Evolutionary conservation across 2,329 filamentous ascomycete species (phyloP).

Genomic region (Calonectria crousiana): DNA sequence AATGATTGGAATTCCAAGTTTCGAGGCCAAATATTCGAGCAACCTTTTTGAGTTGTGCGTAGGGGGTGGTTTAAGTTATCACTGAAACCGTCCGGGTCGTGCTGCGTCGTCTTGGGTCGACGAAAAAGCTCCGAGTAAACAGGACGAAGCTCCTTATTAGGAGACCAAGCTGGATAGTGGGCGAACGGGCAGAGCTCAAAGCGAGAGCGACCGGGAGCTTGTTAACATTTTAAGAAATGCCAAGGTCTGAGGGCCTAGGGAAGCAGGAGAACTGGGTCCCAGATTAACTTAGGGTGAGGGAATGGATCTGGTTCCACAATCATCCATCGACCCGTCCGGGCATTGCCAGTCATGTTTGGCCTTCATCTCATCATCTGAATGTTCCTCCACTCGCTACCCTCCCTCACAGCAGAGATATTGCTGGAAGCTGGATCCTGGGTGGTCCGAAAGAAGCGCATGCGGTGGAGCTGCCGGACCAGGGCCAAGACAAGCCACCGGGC

Average conservation of each 20-base stretch:
- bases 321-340: neutral
- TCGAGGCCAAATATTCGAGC: neutral
- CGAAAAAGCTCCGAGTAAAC: neutral
- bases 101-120: neutral
- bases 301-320: slow-evolving; percentile 31
- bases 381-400: slow-evolving; percentile 14
- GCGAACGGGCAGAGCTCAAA: slow-evolving; percentile 18
- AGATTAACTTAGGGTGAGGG: slow-evolving; percentile 37
- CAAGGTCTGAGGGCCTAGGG: slow-evolving; percentile 26
- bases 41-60: neutral
- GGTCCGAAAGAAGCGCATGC: slow-evolving; percentile 26
- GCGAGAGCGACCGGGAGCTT: slow-evolving; percentile 35
- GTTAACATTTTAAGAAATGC: slow-evolving; percentile 42
- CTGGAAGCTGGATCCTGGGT: slow-evolving; percentile 15
- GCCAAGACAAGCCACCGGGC: slow-evolving; percentile 37
- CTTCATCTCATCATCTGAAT: slow-evolving; percentile 5
- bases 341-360: slow-evolving; percentile 15
- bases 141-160: neutral
- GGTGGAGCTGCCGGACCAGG: slow-evolving; percentile 39
- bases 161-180: neutral
- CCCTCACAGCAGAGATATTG: slow-evolving; percentile 10
- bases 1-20: slow-evolving; percentile 23
- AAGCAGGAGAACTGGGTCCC: slow-evolving; percentile 40
- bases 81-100: neutral
- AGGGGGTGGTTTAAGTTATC: neutral